Conservation (phyloP, 2,329 filamentous ascomycete species). For the Cercospora canescens region DNA sequence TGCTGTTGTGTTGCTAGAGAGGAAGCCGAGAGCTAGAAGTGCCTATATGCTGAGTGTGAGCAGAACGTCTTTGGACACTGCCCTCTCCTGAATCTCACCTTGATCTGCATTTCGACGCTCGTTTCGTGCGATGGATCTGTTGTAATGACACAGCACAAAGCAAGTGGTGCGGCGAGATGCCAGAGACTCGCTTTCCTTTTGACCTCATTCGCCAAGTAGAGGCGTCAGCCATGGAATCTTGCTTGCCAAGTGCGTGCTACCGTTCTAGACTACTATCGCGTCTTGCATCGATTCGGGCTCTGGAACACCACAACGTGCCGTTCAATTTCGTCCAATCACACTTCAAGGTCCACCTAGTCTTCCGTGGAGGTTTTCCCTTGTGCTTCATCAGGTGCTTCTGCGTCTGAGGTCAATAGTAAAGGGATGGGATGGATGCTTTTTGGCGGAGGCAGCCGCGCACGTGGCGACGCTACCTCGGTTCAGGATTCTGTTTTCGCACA, state of each 20-base stretch:
- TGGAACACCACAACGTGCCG: background rate
- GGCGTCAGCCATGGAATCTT: background rate
- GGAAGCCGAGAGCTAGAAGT: background rate
- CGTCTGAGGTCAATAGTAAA: too few species aligned
- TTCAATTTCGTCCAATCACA: background rate
- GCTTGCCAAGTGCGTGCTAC: background rate
- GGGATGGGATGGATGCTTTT: too few species aligned
- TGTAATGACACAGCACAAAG: background rate
- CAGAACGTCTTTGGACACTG: rapidly evolving
- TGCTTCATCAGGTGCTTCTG: background rate
- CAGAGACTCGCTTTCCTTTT: background rate
- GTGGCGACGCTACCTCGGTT: too few species aligned
- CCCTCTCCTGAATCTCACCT: background rate
- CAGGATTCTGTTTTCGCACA: too few species aligned
- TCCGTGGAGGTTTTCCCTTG: background rate
- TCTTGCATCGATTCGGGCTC: background rate
- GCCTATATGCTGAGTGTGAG: background rate
- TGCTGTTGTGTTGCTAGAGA: background rate
- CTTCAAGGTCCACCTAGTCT: rapidly evolving
- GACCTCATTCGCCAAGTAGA: background rate
- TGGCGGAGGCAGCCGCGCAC: too few species aligned
- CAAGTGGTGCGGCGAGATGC: background rate
- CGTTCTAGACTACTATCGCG: background rate
- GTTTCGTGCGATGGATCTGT: background rate
- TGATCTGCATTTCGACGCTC: background rate